These are phyloP conservation scores for Fraxinus greggii DNA, from an alignment of 305 asterid genomes.

Conservation along the genomic window DNA sequence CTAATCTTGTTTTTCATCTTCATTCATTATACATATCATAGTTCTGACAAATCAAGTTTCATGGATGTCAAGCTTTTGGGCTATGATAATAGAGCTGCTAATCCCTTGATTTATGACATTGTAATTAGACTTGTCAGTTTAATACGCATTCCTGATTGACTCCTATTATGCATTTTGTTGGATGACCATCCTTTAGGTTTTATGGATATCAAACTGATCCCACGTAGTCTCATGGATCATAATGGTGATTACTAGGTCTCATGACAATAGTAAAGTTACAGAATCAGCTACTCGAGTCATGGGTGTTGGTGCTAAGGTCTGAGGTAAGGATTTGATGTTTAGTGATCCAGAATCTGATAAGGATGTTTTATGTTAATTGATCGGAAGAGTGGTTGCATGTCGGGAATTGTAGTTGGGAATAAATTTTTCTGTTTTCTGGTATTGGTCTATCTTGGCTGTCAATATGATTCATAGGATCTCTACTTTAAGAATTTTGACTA, in stretches of 20 bases:
- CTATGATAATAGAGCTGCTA: background rate
- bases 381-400: background rate
- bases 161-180: background rate
- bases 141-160: background rate
- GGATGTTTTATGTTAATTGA: background rate
- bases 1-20: background rate
- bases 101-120: background rate
- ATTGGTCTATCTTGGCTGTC: background rate
- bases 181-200: background rate
- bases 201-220: background rate
- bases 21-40: background rate
- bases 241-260: background rate
- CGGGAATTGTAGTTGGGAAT: background rate
- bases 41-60: background rate
- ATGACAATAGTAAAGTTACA: background rate
- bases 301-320: background rate
- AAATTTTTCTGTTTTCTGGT: background rate
- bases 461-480: background rate
- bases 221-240: background rate
- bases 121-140: background rate
- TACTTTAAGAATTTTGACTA: background rate
- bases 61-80: background rate
- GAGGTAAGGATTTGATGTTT: background rate
- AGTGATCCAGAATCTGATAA: background rate
- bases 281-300: background rate